Base-by-base conservation (phyloP, 352 stramenopile genomes). In the Globisporangium cederbergense region DNA sequence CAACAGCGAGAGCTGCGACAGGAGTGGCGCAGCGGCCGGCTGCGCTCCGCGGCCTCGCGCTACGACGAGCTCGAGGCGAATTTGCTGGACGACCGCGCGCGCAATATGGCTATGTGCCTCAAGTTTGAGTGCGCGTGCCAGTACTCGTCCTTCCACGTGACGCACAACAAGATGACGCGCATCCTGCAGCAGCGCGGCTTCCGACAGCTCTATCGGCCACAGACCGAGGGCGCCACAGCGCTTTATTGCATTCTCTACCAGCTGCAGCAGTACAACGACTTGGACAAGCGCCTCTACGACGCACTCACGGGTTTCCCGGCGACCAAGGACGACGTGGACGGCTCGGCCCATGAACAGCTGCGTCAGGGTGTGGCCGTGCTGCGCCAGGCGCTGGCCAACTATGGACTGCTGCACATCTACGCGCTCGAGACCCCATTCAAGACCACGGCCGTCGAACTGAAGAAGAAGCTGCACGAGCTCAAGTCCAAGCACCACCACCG, bases 401-500 rank as follows among this genome's bases (percentile, higher is more conserved):
- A 90, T 46, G 86, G 79, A 7, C 67, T 95, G 22, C 64, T 95
- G 8, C 70, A 93, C 43, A 78, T 87, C 0, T 63, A 89, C n/a
- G 61, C 59, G 2, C 66, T 95, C 22, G 76, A 79, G 57, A 58
- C 68, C 3, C 70, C 86, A 14, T 89, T 93, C 38, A 74, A 71
- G 9, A 89, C 72, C 56, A 67, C 63, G 16, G 70, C 72, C 1
- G 73, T 93, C 9, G 86, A 95, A 50, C 64, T 95, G 14, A 93
- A 91, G 53, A 91, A 88, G 68, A 81, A 79, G 49, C 58, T 95
- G 54, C 86, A 95, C 62, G 74, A 83, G 32, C 89, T 91, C 70
- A 90, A 92, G 68, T 79, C 76, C 34, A 62, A 73, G 58, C 60
- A 74, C 36, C 73, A 85, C n/a, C 51, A 79, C 1, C 83, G 86